Percentiles rank a stretch among this genome's conserved stretches.
Evolutionary conservation across 768 basidiomycete species (phyloP).

Genomic region (Tricholoma matsutake): DNA sequence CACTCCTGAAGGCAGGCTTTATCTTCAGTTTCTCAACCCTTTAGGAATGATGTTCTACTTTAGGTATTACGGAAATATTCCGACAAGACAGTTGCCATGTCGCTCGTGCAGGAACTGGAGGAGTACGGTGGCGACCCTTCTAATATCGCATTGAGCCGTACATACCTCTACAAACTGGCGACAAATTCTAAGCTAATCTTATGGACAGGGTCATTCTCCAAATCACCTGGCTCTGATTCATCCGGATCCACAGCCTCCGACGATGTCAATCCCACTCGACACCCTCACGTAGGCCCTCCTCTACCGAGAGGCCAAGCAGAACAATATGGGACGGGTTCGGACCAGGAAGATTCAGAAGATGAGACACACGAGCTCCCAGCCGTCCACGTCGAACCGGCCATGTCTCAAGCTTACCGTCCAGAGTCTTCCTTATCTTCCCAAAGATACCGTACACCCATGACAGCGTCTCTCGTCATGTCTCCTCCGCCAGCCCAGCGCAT

Average conservation of each 20-base stretch:
- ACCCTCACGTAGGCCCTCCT: slow-evolving; percentile 17
- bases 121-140: slow-evolving; percentile 69
- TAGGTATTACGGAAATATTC: slow-evolving; percentile 82
- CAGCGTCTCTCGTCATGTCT: slow-evolving; percentile 57
- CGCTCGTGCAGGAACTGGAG: slow-evolving; percentile 74
- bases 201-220: slow-evolving; percentile 39
- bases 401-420: slow-evolving; percentile 51
- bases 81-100: slow-evolving; percentile 73
- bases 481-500: slow-evolving; percentile 48
- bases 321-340: slow-evolving; percentile 36
- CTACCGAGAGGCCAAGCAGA: slow-evolving; percentile 25
- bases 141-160: slow-evolving; percentile 67
- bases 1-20: slow-evolving; percentile 69
- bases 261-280: slow-evolving; percentile 16
- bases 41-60: not conserved
- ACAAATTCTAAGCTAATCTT: not conserved
- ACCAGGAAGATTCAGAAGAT: slow-evolving; percentile 44
- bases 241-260: slow-evolving; percentile 63
- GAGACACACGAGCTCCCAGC: slow-evolving; percentile 43
- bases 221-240: slow-evolving; percentile 57
- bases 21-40: not conserved
- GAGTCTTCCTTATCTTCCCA: slow-evolving; percentile 76
- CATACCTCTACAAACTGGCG: slow-evolving; percentile 9
- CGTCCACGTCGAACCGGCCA: slow-evolving; percentile 21
- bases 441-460: slow-evolving; percentile 76